Base-by-base conservation (phyloP, 2,329 filamentous ascomycete genomes). In the Penicillium psychrosexuale region DNA sequence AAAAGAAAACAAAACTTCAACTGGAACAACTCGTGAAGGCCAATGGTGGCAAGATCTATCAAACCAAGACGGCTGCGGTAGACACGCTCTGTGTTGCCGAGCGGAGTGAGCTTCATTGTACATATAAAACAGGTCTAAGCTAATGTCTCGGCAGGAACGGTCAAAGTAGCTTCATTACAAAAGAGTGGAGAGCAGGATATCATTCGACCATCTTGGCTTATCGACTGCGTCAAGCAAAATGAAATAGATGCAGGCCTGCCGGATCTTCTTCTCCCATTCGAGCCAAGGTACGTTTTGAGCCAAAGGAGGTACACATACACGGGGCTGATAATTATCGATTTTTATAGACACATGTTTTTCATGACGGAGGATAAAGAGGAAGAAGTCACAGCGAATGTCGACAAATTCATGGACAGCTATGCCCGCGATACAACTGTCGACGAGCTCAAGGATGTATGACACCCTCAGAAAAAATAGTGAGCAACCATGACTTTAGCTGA, bases 371-470 rank as follows among this genome's bases (percentile, higher is more conserved):
- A 77, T 1, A 78, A 85, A 51, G 72, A 75, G 38, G 76, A 77
- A 7, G 76, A 78, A 8, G 83, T 87, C 9, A 78, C 82, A 36
- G 74, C 76, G 3, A 89, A 88, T 60, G 80, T 88, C 2, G 94
- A 99, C 69, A 76, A 80, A 50, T 94, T 84, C 63, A 89, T 88
- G 0, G 94, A 99, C 69, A 92, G 91, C 66, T 97, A 90, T 72
- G 82, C 85, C 0, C 80, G 92, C 5, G 85, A 96, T 63, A 76
- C 88, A 8, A 80, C 78, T 0, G 63, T 82, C 0, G 80, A 84
- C 1, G 89, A 93, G 64, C 78, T 96, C 45, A 77, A 71, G 51
- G 72, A 60, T 47, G 68, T 75, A 66, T 38, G 63, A 72, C 6
- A 52, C 66, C 36, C 8, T 5, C 7, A 3, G 22, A 24, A 7